Conservation (phyloP, 1,139 yeast species). For the Debaryomycetaceae sp. region DNA sequence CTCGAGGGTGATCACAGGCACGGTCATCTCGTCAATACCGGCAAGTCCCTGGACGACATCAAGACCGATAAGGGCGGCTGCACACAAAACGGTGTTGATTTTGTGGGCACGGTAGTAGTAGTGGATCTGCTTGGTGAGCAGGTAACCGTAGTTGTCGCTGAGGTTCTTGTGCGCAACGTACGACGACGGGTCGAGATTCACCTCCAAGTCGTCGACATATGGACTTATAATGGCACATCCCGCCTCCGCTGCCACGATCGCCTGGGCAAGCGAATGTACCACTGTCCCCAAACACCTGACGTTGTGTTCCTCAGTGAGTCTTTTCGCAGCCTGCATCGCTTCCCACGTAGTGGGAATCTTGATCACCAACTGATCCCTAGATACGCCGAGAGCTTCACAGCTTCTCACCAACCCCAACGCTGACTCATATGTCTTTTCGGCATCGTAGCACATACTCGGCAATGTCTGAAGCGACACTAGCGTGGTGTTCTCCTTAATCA, state of each 20-base stretch:
- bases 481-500: conserved; percentile 13
- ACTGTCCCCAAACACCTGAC: conserved; percentile 24
- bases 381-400: conserved; percentile 21
- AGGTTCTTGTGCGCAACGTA: conserved; percentile 11
- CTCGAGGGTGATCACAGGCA: conserved; percentile 16
- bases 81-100: conserved; percentile 18
- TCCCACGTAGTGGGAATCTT: conserved; percentile 26
- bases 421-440: conserved; percentile 13
- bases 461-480: conserved; percentile 19
- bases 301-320: conserved; percentile 10
- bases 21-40: conserved; percentile 28
- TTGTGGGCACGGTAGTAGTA: conserved; percentile 23
- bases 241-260: conserved; percentile 18
- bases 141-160: conserved; percentile 20
- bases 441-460: conserved; percentile 16
- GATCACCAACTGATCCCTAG: conserved; percentile 20
- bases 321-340: conserved; percentile 22
- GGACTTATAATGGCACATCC: conserved; percentile 16
- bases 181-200: conserved; percentile 15
- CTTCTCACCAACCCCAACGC: conserved; percentile 20
- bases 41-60: conserved; percentile 17
- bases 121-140: conserved; percentile 19
- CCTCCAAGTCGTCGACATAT: conserved; percentile 19
- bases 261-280: conserved; percentile 23
- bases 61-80: conserved; percentile 25